Evolutionary conservation across 768 basidiomycete species (phyloP), one percentile per base, ranked within the genome.

Genomic region (Lactarius hatsudake): DNA sequence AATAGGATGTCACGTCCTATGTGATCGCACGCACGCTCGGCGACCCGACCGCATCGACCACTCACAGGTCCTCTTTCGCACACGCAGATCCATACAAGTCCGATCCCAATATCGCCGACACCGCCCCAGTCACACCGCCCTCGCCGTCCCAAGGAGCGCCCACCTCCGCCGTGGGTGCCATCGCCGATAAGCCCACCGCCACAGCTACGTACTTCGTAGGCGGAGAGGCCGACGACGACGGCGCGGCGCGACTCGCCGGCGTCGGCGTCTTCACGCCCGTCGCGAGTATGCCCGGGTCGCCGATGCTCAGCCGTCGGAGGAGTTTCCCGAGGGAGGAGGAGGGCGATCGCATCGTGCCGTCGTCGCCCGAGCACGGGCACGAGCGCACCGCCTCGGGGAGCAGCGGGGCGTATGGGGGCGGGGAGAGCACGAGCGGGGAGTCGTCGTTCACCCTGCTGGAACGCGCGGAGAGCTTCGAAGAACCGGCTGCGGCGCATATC

Each of bases 21-120:
- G 85, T 87, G 65, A 90, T 94, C 73, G 92, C 89, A 15, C 87
- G 91, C 65, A 93, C 90, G 7, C 82, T 94, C 60, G 91, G 91
- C 40, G 84, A 84, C 67, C 86, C 87, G 61, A 88, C 87, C 74
- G 88, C 90, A 0, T 87, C 89, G 15, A 91, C 89, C 30, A 86
- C 83, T 75, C 89, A 88, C 71, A 82, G 81, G 67, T 63, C 67
- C 15, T 70, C 61, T 20, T 67, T 67, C 57, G 38, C 45, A 3
- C 48, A 51, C 5, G 43, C 40, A 0, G 38, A 54, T n/a, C 57
- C 51, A 28, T 32, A 38, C 17, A 59, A 63, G 7, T 36, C 61
- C 10, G 38, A 53, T n/a, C 15, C 12, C n/a, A 6, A 58, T 20
- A 42, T 30, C 12, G 4, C 28, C 18, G 55, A 56, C 23, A 9